These are phyloP conservation scores for Ophiostoma tasmaniense DNA, from an alignment of 2,329 filamentous ascomycete species.

Conservation along the genomic window DNA sequence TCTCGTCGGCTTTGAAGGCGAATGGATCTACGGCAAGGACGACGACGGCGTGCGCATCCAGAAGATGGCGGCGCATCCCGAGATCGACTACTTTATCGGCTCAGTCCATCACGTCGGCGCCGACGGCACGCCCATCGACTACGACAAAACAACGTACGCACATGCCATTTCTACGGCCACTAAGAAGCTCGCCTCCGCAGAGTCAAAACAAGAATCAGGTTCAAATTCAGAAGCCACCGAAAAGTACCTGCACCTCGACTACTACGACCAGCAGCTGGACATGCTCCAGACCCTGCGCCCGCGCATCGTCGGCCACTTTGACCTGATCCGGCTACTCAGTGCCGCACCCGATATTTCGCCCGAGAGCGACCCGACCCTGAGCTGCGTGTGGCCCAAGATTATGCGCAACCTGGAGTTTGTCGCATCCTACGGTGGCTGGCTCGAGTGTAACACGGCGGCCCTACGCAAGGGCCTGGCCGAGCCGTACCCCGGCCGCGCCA, in stretches of 20 bases:
- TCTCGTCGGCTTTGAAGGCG: constrained; percentile 83
- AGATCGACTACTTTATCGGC: constrained; percentile 77
- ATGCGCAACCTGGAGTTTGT: constrained; percentile 66
- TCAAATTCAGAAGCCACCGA: constrained; percentile 36
- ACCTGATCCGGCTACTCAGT: constrained; percentile 77
- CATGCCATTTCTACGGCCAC: neutral
- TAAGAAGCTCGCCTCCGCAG: neutral
- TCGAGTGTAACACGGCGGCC: constrained; percentile 85
- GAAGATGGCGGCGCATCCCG: constrained; percentile 42
- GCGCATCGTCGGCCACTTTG: constrained; percentile 83
- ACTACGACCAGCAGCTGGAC: constrained; percentile 78
- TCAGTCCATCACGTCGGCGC: constrained; percentile 82
- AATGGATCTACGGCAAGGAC: constrained; percentile 74
- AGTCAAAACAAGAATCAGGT: neutral
- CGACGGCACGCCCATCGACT: constrained; percentile 80
- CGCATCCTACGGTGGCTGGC: constrained; percentile 63
- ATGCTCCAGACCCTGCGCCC: constrained; percentile 70
- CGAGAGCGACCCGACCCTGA: constrained; percentile 24
- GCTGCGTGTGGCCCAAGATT: constrained; percentile 62
- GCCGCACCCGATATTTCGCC: constrained; percentile 57
- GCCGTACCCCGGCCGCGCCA: constrained; percentile 73
- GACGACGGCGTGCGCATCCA: constrained; percentile 52
- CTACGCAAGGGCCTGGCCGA: constrained; percentile 83
- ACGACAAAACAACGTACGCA: constrained; percentile 58
- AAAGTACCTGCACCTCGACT: constrained; percentile 66